Percentiles rank a stretch among this genome's conserved stretches.
phyloP scores from a whole-genome alignment of 1,139 yeast species.

The Entelexis paramagnoliae region DNA sequence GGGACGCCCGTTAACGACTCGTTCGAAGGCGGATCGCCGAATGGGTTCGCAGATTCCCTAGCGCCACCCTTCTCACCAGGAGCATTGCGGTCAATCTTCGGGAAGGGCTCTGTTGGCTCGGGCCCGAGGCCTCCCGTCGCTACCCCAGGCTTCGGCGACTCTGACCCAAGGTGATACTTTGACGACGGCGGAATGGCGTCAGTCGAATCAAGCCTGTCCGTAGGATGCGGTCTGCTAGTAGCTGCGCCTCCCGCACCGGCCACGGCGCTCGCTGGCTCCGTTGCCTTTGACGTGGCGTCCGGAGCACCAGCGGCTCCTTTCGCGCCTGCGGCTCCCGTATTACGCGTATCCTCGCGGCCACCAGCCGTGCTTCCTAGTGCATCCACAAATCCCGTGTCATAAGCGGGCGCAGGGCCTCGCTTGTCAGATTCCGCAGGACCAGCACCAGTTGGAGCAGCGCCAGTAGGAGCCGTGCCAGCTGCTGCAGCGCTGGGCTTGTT shows the following conservation, averaged over 20 bases:
- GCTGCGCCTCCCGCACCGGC: conserved; percentile 13
- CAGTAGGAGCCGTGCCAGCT: background rate
- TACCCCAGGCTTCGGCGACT: background rate
- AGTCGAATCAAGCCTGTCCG: background rate
- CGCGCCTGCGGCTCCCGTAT: no score
- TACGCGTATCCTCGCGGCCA: no score
- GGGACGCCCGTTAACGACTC: conserved; percentile 1
- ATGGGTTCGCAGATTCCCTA: background rate
- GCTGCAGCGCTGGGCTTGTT: background rate
- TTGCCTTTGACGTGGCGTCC: background rate
- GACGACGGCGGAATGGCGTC: conserved; percentile 5
- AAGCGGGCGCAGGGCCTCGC: background rate
- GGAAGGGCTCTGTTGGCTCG: background rate
- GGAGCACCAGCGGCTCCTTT: no score
- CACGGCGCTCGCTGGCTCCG: conserved; percentile 3
- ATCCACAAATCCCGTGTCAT: background rate
- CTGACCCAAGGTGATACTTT: background rate
- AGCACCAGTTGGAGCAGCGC: background rate
- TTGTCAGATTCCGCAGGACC: no score
- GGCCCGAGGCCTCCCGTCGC: background rate
- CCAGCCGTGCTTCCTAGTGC: no score
- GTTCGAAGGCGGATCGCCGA: background rate
- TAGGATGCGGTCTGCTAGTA: conserved; percentile 24
- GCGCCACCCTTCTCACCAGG: no score
- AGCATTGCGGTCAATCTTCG: background rate